Conservation (phyloP, 2,329 filamentous ascomycete genomes). For the Pleomassaria siparia region DNA sequence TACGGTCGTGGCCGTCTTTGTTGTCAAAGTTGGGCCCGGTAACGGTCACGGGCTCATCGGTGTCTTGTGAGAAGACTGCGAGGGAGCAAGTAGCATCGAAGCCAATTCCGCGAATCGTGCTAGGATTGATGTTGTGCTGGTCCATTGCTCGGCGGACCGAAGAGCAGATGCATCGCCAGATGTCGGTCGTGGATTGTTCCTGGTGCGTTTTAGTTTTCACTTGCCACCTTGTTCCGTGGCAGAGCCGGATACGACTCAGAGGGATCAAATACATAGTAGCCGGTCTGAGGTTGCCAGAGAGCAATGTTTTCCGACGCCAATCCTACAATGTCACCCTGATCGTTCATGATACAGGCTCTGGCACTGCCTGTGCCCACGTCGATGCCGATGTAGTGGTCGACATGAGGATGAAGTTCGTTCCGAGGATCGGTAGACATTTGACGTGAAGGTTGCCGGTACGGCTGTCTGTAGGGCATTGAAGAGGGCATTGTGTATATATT, state of each 20-base stretch:
- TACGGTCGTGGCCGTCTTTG: slow-evolving; percentile 79
- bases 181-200: slow-evolving; percentile 98
- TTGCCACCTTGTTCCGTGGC: not conserved
- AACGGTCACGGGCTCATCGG: slow-evolving; percentile 86
- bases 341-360: slow-evolving; percentile 92
- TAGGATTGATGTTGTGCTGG: slow-evolving; percentile 76
- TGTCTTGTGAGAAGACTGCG: slow-evolving; percentile 84
- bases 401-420: slow-evolving; percentile 59
- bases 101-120: slow-evolving; percentile 82
- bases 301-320: slow-evolving; percentile 56
- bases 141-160: slow-evolving; percentile 81
- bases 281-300: slow-evolving; percentile 56
- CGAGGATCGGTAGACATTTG: slow-evolving; percentile 55
- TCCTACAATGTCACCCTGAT: slow-evolving; percentile 79
- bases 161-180: slow-evolving; percentile 91
- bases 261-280: slow-evolving; percentile 53
- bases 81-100: slow-evolving; percentile 99
- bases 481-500: slow-evolving; percentile 19
- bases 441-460: slow-evolving; percentile 40
- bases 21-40: slow-evolving; percentile 82
- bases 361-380: slow-evolving; percentile 97
- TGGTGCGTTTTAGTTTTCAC: slow-evolving; percentile 33
- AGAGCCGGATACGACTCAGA: not conserved
- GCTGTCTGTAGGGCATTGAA: slow-evolving; percentile 30
- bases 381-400: slow-evolving; percentile 75